Percentiles rank a stretch among this genome's conserved stretches.
phyloP scores from a whole-genome alignment of 768 basidiomycete species.

The Rhizopogon roseolus region DNA sequence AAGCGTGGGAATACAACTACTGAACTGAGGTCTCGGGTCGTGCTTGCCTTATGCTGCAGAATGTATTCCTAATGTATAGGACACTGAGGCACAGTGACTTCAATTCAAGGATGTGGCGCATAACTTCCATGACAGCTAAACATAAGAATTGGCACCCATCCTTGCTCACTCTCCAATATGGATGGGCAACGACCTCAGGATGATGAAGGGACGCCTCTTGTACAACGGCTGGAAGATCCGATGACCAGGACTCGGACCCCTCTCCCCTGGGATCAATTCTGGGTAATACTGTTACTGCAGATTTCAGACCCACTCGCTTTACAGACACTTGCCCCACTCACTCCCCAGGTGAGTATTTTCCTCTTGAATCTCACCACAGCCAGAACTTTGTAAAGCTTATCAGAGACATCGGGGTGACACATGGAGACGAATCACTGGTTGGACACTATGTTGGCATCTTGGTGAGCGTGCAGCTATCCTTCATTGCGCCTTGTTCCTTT shows the following conservation, averaged over 20 bases:
- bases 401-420: constrained; percentile 20
- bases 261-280: constrained; percentile 60
- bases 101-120: rapidly evolving
- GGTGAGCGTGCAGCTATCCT: constrained; percentile 17
- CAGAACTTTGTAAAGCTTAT: background rate
- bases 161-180: background rate
- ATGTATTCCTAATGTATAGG: too few species aligned
- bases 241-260: constrained; percentile 35
- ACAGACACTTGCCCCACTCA: constrained; percentile 66
- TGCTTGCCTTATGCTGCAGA: too few species aligned
- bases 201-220: constrained; percentile 39
- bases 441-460: constrained; percentile 39
- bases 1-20: too few species aligned
- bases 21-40: too few species aligned
- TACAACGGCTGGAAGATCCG: constrained; percentile 15
- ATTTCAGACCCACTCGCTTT: constrained; percentile 67
- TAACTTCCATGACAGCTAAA: too few species aligned
- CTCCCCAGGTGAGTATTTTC: constrained; percentile 45
- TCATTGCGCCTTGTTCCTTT: constrained; percentile 34
- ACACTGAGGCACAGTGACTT: too few species aligned
- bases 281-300: constrained; percentile 59
- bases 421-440: constrained; percentile 35
- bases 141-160: too few species aligned
- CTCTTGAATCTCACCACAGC: background rate
- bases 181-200: background rate